A percentile compares a stretch with the other conserved stretches of the same genome.
These are phyloP conservation scores for Ogataea angusta DNA, from an alignment of 805 yeast species.

Conservation along the genomic window DNA sequence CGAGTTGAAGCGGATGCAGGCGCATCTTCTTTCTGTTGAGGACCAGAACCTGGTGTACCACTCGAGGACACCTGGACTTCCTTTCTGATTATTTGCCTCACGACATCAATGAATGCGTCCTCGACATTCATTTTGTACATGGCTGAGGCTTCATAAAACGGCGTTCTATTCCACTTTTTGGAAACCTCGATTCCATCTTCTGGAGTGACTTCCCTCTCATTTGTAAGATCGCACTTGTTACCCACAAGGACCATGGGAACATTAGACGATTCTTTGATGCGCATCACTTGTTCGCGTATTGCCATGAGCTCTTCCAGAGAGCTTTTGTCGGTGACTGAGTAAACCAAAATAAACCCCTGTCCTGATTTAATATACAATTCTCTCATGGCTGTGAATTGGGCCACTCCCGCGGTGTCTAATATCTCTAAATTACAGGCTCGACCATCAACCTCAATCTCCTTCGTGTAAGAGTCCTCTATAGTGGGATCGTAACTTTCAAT, in stretches of 20 bases:
- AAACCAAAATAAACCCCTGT: constrained; percentile 62
- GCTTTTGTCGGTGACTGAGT: constrained; percentile 57
- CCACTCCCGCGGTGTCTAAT: constrained; percentile 61
- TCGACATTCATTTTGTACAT: constrained; percentile 84
- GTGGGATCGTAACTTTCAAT: constrained; percentile 95
- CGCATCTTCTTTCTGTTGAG: constrained; percentile 7
- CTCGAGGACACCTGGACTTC: constrained; percentile 39
- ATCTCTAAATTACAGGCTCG: constrained; percentile 83
- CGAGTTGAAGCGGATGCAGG: constrained; percentile 2
- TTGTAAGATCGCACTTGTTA: constrained; percentile 80
- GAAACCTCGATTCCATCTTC: constrained; percentile 83
- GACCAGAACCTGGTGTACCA: constrained; percentile 6
- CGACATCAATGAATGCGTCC: constrained; percentile 84
- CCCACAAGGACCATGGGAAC: constrained; percentile 92
- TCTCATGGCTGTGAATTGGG: constrained; percentile 95
- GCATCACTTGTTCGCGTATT: constrained; percentile 76
- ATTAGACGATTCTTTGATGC: constrained; percentile 70
- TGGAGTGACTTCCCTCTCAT: constrained; percentile 70
- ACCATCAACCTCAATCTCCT: constrained; percentile 84
- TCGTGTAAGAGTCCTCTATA: constrained; percentile 91
- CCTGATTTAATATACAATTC: constrained; percentile 86
- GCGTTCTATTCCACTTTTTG: constrained; percentile 83
- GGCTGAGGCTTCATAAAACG: constrained; percentile 94
- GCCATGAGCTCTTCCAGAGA: constrained; percentile 75
- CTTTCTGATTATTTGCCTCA: constrained; percentile 81